phyloP scores from a whole-genome alignment of 495 filamentous ascomycete genomes.

The Hypoxylon lenormandii region DNA sequence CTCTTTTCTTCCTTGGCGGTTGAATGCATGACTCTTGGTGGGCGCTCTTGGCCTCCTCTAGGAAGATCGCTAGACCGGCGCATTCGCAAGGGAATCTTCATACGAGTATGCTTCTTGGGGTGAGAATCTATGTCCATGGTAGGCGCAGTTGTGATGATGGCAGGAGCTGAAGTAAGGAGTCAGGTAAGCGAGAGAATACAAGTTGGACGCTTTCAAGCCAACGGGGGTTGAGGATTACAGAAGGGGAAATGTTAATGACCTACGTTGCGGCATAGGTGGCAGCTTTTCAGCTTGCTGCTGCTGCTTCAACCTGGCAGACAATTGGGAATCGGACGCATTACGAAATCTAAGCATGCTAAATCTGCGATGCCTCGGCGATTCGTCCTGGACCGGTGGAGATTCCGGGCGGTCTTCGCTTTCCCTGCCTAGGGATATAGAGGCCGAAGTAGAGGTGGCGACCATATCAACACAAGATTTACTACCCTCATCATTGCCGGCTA shows the following conservation, averaged over 20 bases:
- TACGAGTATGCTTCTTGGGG: slow-evolving; percentile 65
- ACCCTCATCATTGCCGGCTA: slow-evolving; percentile 27
- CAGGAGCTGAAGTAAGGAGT: slow-evolving; percentile 69
- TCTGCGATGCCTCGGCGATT: slow-evolving; percentile 69
- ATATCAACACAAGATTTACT: slow-evolving; percentile 40
- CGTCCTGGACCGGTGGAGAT: slow-evolving; percentile 59
- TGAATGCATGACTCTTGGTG: slow-evolving; percentile 35
- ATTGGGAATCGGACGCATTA: slow-evolving; percentile 92
- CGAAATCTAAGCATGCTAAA: slow-evolving; percentile 92
- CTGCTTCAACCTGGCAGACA: slow-evolving; percentile 80
- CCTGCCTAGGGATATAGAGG: slow-evolving; percentile 36
- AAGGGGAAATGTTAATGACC: slow-evolving; percentile 52
- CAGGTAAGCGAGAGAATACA: slow-evolving; percentile 24
- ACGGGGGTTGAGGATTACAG: background rate
- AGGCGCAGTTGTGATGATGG: slow-evolving; percentile 93
- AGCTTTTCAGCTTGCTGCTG: slow-evolving; percentile 69
- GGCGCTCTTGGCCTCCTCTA: slow-evolving; percentile 51
- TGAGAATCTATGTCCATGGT: slow-evolving; percentile 70
- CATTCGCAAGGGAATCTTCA: slow-evolving; percentile 61
- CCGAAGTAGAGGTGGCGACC: slow-evolving; percentile 34
- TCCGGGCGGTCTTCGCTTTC: slow-evolving; percentile 52
- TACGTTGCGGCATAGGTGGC: slow-evolving; percentile 81
- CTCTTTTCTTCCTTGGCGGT: slow-evolving; percentile 56
- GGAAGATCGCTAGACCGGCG: slow-evolving; percentile 59
- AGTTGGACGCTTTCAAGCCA: background rate